Percentiles rank a stretch among this genome's conserved stretches.
Evolutionary conservation across 1,284 basidiomycete genomes (phyloP).

Genomic region (Apiotrichum siamense): DNA sequence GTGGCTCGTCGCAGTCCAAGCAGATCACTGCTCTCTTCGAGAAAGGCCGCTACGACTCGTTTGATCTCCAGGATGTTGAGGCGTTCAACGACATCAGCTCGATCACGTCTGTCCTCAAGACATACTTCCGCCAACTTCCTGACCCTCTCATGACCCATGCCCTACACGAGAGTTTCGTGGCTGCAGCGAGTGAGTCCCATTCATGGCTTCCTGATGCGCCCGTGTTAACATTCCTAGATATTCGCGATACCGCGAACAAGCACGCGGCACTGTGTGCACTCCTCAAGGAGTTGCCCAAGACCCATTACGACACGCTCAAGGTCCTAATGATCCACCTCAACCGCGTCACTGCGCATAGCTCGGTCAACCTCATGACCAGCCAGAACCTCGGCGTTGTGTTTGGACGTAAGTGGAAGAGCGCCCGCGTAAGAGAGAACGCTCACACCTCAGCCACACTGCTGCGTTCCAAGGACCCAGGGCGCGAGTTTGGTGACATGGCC

Average conservation of each 20-base stretch:
- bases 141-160: conserved; percentile 84
- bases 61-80: conserved; percentile 80
- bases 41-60: conserved; percentile 75
- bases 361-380: conserved; percentile 86
- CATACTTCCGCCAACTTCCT: conserved; percentile 88
- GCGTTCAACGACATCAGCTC: conserved; percentile 93
- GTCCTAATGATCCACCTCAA: conserved; percentile 81
- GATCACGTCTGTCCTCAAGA: conserved; percentile 93
- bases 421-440: not conserved
- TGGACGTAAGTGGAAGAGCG: conserved; percentile 72
- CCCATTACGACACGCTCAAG: conserved; percentile 81
- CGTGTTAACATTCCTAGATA: conserved; percentile 39
- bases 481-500: conserved; percentile 85
- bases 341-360: conserved; percentile 64
- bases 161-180: conserved; percentile 83
- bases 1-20: conserved; percentile 86
- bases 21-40: conserved; percentile 93
- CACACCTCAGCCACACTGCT: conserved; percentile 72
- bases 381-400: conserved; percentile 99
- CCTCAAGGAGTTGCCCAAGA: conserved; percentile 69
- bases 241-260: conserved; percentile 61
- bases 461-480: conserved; percentile 74
- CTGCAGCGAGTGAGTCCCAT: conserved; percentile 56
- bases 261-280: conserved; percentile 61
- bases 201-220: not conserved